Base-by-base conservation (phyloP, 345 rosid genomes). In the Eucalyptus cladocalyx region DNA sequence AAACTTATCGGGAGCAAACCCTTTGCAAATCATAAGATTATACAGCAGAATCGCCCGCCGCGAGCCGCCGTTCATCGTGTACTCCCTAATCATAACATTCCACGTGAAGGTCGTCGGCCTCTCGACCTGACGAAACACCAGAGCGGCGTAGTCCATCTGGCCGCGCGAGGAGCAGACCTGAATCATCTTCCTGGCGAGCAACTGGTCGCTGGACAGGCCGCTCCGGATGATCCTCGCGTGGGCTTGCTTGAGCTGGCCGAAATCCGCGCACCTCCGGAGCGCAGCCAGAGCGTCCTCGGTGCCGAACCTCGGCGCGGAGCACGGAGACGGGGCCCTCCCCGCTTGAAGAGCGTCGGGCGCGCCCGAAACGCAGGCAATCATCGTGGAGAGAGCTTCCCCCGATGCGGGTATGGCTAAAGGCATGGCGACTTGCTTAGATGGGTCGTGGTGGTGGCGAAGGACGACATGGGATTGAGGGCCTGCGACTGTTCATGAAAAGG, bases 11-110 rank as follows among this genome's bases (percentile, higher is more conserved):
- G 95, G 92, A 0, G 91, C 54, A n/a, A 90, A 91, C 4, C 94
- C 95, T 9, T 56, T 86, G n/a, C 89, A 89, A 85, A 94, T 90
- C 98, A 95, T 96, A 67, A 90, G 91, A 81, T 95, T 94, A 88
- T 93, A 95, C 60, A 95, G 87, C 48, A 92, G 88, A 23, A 96
- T 91, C 80, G 98, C 98, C 89, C 95, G 89, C 9, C n/a, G 91
- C 47, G 96, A 89, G 42, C 72, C 88, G 80, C 91, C 93, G 89
- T 93, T 90, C 6, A 86, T 26, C 51, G 93, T 91, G 87, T 94
- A 93, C 26, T 93, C 92, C 48, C 98, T 90, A 90, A 96, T 93
- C 97, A 94, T 93, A 72, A 96, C 91, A 90, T 96, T 96, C 97
- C 97, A 96, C 88, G 97, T 95, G 32, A 94, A 96, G 3, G 94